These are phyloP conservation scores for Sporothrix pallida DNA, from an alignment of 2,329 filamentous ascomycete species.

Conservation along the genomic window DNA sequence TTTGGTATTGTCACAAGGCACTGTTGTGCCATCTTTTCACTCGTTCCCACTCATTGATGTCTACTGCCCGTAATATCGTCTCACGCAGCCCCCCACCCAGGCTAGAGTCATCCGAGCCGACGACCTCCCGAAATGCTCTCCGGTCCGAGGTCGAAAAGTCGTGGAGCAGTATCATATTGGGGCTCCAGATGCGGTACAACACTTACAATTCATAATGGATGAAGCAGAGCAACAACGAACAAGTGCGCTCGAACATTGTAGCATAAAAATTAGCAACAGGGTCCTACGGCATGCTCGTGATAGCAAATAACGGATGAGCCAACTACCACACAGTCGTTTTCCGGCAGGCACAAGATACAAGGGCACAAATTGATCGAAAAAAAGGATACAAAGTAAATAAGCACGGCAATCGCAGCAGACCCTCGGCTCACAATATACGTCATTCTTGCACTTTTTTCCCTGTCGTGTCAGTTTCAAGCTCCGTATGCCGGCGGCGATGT, in stretches of 20 bases:
- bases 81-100: neutral
- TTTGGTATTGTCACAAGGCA: neutral
- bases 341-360: neutral
- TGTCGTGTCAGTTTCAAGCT: neutral
- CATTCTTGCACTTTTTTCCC: neutral
- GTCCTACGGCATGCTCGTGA: neutral
- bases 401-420: neutral
- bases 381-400: neutral
- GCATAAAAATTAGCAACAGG: neutral
- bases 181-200: neutral
- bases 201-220: neutral
- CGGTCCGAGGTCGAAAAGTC: neutral
- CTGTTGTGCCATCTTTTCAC: neutral
- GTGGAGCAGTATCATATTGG: neutral
- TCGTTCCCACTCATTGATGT: neutral
- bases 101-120: neutral
- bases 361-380: neutral
- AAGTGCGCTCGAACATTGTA: neutral
- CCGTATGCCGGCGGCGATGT: neutral
- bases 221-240: neutral
- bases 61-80: neutral
- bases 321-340: neutral
- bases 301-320: neutral
- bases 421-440: neutral
- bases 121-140: neutral